Evolutionary conservation across 1,139 yeast genomes (phyloP).

Genomic region (Lodderomyces orthopsilosis): DNA sequence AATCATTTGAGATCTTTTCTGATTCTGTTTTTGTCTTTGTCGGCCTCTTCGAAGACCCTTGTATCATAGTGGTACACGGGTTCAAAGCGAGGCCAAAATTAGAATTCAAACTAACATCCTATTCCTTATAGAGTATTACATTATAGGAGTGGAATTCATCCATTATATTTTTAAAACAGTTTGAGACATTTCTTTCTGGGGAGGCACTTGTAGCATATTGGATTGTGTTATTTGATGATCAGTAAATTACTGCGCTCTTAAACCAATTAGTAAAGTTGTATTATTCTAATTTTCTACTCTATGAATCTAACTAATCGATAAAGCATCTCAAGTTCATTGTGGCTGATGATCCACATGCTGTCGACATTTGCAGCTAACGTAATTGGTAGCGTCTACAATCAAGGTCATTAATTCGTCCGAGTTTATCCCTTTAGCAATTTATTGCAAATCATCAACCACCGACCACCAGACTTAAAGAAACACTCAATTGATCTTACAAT

Average conservation of each 20-base stretch:
- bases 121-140: slow-evolving; percentile 12
- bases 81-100: slow-evolving; percentile 71
- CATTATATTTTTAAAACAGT: slow-evolving; percentile 18
- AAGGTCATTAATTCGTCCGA: neutral
- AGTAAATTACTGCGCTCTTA: too few species aligned
- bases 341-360: too few species aligned
- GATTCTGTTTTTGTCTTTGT: neutral
- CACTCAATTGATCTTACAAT: neutral
- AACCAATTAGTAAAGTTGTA: too few species aligned
- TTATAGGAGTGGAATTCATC: slow-evolving; percentile 14
- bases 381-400: neutral
- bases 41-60: slow-evolving; percentile 73
- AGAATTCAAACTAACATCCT: neutral
- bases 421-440: neutral
- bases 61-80: slow-evolving; percentile 56
- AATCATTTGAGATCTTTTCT: neutral
- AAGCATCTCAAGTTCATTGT: too few species aligned
- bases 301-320: too few species aligned
- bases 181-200: slow-evolving; percentile 22
- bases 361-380: neutral
- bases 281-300: too few species aligned
- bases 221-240: too few species aligned
- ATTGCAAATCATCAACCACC: neutral
- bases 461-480: neutral
- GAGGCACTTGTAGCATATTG: too few species aligned